Evolutionary conservation across 192 early-diverging fungal genomes (phyloP).

Genomic region (Linnemannia elongata): DNA sequence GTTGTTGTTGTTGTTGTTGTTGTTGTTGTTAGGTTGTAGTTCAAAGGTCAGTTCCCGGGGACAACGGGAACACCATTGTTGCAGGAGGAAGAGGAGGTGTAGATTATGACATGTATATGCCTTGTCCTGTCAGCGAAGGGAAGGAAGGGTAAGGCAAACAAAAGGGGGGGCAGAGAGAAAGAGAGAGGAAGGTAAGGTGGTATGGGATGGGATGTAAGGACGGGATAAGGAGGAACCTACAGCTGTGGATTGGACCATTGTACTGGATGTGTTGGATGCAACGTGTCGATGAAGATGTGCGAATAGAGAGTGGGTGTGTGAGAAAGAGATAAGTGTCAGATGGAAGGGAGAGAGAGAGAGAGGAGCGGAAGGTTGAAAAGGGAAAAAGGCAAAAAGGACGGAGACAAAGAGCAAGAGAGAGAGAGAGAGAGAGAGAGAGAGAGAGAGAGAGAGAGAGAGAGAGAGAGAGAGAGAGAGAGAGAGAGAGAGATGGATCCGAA

Average conservation of each 20-base stretch:
- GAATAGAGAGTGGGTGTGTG: neutral
- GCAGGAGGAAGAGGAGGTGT: neutral
- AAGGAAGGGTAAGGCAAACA: neutral
- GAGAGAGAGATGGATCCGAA: neutral
- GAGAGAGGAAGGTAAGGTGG: neutral
- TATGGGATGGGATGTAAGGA: constrained; percentile 2
- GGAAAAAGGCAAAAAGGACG: neutral
- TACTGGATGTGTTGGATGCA: neutral
- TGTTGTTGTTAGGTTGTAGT: no score
- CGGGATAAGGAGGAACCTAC: constrained; percentile 22
- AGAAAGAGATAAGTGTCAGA: neutral
- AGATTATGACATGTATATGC: neutral
- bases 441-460: no score
- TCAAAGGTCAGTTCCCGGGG: neutral
- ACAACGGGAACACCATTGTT: neutral
- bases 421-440: neutral
- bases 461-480: no score
- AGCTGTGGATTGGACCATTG: constrained; percentile 23
- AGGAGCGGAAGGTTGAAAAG: neutral
- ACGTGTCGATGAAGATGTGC: neutral
- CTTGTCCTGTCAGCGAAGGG: neutral
- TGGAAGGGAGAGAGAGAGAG: neutral
- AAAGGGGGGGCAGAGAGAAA: neutral
- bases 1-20: no score
- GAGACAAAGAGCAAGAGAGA: no score